These are phyloP conservation scores for Eimeria maxima DNA, from an alignment of 169 alveolate species.

Conservation along the genomic window DNA sequence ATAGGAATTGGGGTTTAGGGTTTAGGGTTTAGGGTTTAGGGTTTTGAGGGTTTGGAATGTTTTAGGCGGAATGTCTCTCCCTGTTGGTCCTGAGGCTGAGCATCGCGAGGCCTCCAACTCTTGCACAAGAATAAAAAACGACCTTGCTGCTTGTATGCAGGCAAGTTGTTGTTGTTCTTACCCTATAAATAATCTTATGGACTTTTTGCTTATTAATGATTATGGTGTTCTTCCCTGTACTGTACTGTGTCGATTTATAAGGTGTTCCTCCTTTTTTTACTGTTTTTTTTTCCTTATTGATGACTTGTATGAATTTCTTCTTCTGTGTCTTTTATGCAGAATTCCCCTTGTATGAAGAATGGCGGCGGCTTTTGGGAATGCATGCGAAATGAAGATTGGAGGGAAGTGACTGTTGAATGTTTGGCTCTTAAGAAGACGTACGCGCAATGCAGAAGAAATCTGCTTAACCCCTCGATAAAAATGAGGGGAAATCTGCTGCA, in stretches of 20 bases:
- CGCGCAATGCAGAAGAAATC: conserved; percentile 18
- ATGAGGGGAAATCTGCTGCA: conserved; percentile 13
- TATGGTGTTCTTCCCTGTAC: no score
- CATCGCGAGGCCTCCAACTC: neutral
- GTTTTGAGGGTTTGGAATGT: neutral
- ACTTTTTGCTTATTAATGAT: no score
- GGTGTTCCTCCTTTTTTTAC: no score
- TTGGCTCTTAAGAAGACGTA: conserved; percentile 7
- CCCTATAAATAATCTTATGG: neutral
- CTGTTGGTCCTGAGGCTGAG: neutral
- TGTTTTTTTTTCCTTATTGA: no score
- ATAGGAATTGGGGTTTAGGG: no score
- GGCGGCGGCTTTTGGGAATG: conserved; percentile 12
- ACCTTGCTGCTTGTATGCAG: neutral
- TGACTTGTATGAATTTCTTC: no score
- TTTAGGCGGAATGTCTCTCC: neutral
- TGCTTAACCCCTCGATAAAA: neutral
- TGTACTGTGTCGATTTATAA: no score
- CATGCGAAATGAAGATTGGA: neutral
- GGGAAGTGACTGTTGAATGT: neutral
- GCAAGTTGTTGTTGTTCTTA: neutral
- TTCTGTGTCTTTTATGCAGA: neutral
- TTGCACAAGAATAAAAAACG: neutral
- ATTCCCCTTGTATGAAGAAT: conserved; percentile 4
- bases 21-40: no score